Conservation (phyloP, 179 eudicot genomes). For the Actinidia chinensis region DNA sequence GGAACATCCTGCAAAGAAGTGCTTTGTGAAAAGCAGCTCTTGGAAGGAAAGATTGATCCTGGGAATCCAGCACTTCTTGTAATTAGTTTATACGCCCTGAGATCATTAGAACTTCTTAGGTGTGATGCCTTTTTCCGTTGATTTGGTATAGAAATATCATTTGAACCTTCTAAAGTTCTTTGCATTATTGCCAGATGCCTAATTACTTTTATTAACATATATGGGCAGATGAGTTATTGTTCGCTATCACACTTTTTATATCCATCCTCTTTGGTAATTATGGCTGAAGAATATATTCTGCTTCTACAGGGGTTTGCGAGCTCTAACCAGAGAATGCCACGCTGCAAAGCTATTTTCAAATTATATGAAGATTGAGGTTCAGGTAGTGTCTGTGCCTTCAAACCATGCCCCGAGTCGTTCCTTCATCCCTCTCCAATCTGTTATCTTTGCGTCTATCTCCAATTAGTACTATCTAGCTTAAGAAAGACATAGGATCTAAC, state of each 20-base stretch:
- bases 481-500: no score
- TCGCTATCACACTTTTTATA: background rate
- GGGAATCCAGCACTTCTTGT: slow-evolving; percentile 82
- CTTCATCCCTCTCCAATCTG: no score
- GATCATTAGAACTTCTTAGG: slow-evolving; percentile 83
- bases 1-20: slow-evolving; percentile 73
- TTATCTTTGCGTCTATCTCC: no score
- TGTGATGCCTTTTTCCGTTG: slow-evolving; percentile 26
- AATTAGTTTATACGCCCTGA: slow-evolving; percentile 73
- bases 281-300: slow-evolving; percentile 7
- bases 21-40: slow-evolving; percentile 57
- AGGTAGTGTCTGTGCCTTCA: slow-evolving; percentile 48
- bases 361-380: slow-evolving; percentile 94
- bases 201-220: background rate
- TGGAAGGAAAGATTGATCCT: slow-evolving; percentile 66
- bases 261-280: slow-evolving; percentile 6
- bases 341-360: slow-evolving; percentile 92
- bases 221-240: background rate
- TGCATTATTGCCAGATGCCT: slow-evolving; percentile 1
- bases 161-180: slow-evolving; percentile 6
- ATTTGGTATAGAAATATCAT: slow-evolving; percentile 8
- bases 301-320: slow-evolving; percentile 61
- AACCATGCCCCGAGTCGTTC: no score
- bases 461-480: no score
- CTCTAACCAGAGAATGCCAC: slow-evolving; percentile 74